phyloP scores from a whole-genome alignment of 306 rosid genomes.

The Arachis stenosperma region DNA sequence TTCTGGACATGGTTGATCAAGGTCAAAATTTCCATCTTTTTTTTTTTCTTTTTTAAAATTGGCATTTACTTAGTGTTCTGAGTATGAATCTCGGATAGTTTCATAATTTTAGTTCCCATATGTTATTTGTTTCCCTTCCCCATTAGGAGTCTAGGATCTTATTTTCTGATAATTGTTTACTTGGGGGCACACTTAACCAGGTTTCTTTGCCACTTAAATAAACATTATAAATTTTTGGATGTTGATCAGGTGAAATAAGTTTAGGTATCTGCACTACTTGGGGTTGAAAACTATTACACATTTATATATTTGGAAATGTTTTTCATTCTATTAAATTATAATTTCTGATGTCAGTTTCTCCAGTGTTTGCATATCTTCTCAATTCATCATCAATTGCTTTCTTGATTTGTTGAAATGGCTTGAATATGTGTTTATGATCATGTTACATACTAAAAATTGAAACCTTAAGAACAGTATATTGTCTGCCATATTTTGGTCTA shows the following conservation, averaged over 20 bases:
- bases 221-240: background rate
- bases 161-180: slow-evolving; percentile 20
- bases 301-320: background rate
- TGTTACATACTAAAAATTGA: slow-evolving; percentile 1
- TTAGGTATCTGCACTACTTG: background rate
- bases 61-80: background rate
- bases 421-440: background rate
- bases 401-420: background rate
- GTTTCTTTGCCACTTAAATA: background rate
- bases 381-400: background rate
- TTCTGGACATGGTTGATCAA: too few relatives aligned
- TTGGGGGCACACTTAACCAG: background rate
- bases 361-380: background rate
- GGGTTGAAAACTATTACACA: background rate
- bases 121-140: slow-evolving; percentile 17
- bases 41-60: background rate
- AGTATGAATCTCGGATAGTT: slow-evolving; percentile 7
- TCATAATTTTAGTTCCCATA: background rate
- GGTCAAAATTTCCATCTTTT: background rate
- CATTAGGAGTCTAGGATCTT: background rate
- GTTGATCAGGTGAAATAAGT: background rate
- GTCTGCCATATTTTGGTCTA: background rate
- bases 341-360: background rate
- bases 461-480: slow-evolving; percentile 2
- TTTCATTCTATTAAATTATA: background rate